These are phyloP conservation scores for Trichoderma orchidacearum DNA, from an alignment of 495 filamentous ascomycete genomes.

Conservation along the genomic window DNA sequence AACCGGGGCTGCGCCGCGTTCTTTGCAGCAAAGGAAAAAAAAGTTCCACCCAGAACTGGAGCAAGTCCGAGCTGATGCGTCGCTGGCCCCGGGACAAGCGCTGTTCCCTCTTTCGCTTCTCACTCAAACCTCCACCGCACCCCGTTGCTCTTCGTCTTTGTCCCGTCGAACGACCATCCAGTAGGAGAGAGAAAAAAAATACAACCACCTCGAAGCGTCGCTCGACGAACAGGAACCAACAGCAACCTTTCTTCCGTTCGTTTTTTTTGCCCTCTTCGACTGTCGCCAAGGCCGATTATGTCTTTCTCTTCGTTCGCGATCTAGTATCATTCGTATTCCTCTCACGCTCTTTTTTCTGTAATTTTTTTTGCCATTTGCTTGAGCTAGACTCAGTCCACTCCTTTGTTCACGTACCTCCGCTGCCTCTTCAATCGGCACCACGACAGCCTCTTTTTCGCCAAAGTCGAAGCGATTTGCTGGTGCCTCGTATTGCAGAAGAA, in stretches of 20 bases:
- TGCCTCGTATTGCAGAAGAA: neutral
- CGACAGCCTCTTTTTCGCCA: neutral
- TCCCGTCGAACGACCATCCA: neutral
- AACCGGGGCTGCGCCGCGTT: neutral
- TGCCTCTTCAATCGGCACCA: too few species aligned
- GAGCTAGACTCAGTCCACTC: constrained; percentile 2
- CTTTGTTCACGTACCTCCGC: neutral
- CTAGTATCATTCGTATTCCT: constrained; percentile 15
- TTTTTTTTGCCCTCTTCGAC: constrained; percentile 1
- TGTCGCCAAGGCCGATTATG: constrained; percentile 9
- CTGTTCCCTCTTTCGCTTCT: constrained; percentile 1
- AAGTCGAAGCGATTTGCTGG: neutral
- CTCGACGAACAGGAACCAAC: neutral
- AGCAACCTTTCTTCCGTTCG: neutral
- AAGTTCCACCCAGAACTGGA: too few species aligned
- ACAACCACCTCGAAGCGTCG: neutral
- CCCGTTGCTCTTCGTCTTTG: neutral
- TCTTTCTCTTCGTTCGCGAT: constrained; percentile 14
- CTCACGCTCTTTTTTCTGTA: constrained; percentile 19
- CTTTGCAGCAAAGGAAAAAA: neutral
- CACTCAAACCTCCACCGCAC: neutral
- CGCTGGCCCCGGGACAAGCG: neutral
- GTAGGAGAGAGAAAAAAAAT: neutral
- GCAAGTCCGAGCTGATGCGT: neutral
- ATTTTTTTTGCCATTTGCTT: neutral